Evolutionary conservation across 23 red algal species (phyloP).

Genomic region (Agarophyton chilense): DNA sequence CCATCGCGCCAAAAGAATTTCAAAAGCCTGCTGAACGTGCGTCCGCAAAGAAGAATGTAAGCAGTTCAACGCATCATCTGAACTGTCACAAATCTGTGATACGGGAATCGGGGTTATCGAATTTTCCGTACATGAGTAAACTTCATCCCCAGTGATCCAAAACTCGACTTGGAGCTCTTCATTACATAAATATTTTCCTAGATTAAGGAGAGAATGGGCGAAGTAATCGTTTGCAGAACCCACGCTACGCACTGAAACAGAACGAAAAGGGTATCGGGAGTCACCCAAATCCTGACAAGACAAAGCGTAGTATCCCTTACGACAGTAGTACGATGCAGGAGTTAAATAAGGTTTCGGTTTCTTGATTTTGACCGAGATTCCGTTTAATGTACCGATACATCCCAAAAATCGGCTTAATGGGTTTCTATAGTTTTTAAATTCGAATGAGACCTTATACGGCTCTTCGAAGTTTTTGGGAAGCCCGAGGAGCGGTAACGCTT

Average conservation of each 20-base stretch:
- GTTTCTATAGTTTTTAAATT: not conserved
- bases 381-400: not conserved
- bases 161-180: not conserved
- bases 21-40: slow-evolving; percentile 10
- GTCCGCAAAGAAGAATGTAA: not conserved
- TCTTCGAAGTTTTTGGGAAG: not conserved
- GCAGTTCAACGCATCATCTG: not conserved
- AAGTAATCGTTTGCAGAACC: too few relatives aligned
- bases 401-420: not conserved
- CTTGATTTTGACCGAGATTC: not conserved
- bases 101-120: not conserved
- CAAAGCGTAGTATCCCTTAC: not conserved
- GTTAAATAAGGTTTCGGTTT: not conserved
- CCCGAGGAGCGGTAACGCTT: not conserved
- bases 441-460: not conserved
- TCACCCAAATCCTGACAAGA: too few relatives aligned
- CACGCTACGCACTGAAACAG: too few relatives aligned
- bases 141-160: slow-evolving; percentile 20
- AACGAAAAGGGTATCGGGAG: too few relatives aligned
- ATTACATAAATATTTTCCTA: too few relatives aligned
- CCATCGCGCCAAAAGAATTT: not conserved
- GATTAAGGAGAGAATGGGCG: too few relatives aligned
- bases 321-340: not conserved
- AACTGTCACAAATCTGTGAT: not conserved
- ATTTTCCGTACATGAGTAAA: not conserved